phyloP scores from a whole-genome alignment of 495 filamentous ascomycete genomes.

The Trichocladium uniseriatum region DNA sequence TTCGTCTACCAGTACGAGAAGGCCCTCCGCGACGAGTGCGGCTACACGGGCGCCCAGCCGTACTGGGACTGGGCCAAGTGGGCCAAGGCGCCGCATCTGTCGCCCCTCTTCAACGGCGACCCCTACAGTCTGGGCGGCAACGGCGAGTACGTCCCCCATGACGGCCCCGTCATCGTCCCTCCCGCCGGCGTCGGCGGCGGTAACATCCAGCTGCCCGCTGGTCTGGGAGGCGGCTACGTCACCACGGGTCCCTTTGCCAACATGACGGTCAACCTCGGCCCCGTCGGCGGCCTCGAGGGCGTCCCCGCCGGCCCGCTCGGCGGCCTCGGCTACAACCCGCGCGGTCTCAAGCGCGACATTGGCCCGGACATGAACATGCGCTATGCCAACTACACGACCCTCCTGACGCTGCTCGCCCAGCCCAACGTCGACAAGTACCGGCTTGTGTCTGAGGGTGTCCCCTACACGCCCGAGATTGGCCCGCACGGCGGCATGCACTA shows the following conservation, averaged over 20 bases:
- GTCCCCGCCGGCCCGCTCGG: conserved; percentile 4
- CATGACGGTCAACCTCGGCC: conserved; percentile 47
- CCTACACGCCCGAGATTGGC: conserved; percentile 42
- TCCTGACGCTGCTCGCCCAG: conserved; percentile 28
- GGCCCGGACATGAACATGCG: conserved; percentile 36
- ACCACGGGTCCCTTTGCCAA: conserved; percentile 48
- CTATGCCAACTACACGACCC: conserved; percentile 40
- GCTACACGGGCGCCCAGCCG: conserved; percentile 51
- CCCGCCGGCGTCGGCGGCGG: conserved; percentile 19
- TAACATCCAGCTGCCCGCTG: conserved; percentile 33
- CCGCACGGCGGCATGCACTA: conserved; percentile 59
- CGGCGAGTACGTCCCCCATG: conserved; percentile 38
- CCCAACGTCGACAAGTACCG: conserved; percentile 43
- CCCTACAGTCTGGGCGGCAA: conserved; percentile 51
- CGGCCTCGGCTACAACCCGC: conserved; percentile 43
- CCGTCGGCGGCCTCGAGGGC: conserved; percentile 27
- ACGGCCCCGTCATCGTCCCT: conserved; percentile 19
- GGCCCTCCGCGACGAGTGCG: conserved; percentile 61
- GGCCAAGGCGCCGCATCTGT: conserved; percentile 38
- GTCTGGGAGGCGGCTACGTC: conserved; percentile 57
- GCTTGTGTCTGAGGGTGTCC: conserved; percentile 41
- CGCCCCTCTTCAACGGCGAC: conserved; percentile 53
- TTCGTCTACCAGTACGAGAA: conserved; percentile 56
- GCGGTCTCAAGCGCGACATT: conserved; percentile 57
- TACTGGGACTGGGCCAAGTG: conserved; percentile 61